phyloP scores from a whole-genome alignment of 192 early-diverging fungal genomes.

The Umbelopsis sp. region DNA sequence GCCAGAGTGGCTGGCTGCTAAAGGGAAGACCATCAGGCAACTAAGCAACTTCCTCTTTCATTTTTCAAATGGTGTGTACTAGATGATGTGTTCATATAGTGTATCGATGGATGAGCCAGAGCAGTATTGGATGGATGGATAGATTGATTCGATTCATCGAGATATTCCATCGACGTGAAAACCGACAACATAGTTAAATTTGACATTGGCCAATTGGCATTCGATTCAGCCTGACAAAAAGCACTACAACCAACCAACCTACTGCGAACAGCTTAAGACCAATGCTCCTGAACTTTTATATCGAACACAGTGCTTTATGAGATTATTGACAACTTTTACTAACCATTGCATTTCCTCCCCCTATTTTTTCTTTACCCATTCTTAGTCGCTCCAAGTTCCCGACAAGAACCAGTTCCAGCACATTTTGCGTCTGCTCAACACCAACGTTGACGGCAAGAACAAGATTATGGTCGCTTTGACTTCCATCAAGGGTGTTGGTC shows the following conservation, averaged over 20 bases:
- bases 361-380: slow-evolving; percentile 13
- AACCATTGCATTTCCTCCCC: neutral
- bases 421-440: slow-evolving; percentile 99
- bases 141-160: neutral
- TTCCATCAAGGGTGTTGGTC: slow-evolving; percentile 97
- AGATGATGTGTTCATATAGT: neutral
- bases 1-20: neutral
- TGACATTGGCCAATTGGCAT: neutral
- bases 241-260: too few species aligned
- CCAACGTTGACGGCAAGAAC: slow-evolving; percentile 95
- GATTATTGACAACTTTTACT: neutral
- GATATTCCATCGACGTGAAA: neutral
- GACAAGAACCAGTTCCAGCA: slow-evolving; percentile 94
- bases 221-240: neutral
- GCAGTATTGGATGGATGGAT: slow-evolving; percentile 10
- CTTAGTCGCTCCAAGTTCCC: slow-evolving; percentile 85
- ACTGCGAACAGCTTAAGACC: too few species aligned
- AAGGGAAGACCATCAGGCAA: neutral
- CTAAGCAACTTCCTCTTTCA: slow-evolving; percentile 6
- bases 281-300: too few species aligned
- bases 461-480: slow-evolving; percentile 97
- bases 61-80: slow-evolving; percentile 18
- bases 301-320: too few species aligned
- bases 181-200: neutral
- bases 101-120: slow-evolving; percentile 3